Base-by-base conservation (phyloP, 192 early-diverging fungal genomes). In the Coemansia aciculifera region DNA sequence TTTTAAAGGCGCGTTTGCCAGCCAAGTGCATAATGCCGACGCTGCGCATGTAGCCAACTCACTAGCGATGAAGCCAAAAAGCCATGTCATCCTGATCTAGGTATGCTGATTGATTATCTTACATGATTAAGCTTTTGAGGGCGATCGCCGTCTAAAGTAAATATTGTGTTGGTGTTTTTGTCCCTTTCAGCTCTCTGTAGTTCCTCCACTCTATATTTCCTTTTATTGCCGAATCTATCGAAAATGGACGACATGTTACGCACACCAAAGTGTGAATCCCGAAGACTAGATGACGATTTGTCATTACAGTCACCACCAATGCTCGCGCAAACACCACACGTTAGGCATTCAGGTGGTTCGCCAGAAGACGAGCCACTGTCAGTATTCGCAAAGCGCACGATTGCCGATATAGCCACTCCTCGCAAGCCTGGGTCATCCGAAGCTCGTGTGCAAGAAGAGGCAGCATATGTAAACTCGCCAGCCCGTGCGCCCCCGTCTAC, bases 381-480 rank as follows among this genome's bases (percentile, higher is more conserved):
- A n/a, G 24, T 31, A n/a, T 73, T 69, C 11, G 66, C 66, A 34
- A 82, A 82, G 49, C 75, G 75, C 40, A 62, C 80, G 2, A 69
- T 75, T 17, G 75, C 75, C 9, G 77, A 84, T 17, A 75, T 84
- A 11, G 77, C 73, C 13, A 84, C 77, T 12, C 81, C 81, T 5
- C 48, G 34, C 19, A 78, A 62, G 38, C 77, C 77, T 0, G 73
- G 81, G 19, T 59, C 73, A 3, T 17, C 32, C 2, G 81, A 79
- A 49, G 72, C 77, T 15, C 51, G 62, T 10, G 31, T 23, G 56
- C 81, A 75, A 29, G 66, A 73, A 46, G 56, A 61, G 0, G 60
- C 61, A 60, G 72, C 66, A 34, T 83, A 64, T 62, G 78, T 83
- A 42, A 46, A 66, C 40, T 79, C 77, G 3, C 81, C 81, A 0